Conservation (phyloP, 257 asterid genomes). For the Plectranthus barbatus region DNA sequence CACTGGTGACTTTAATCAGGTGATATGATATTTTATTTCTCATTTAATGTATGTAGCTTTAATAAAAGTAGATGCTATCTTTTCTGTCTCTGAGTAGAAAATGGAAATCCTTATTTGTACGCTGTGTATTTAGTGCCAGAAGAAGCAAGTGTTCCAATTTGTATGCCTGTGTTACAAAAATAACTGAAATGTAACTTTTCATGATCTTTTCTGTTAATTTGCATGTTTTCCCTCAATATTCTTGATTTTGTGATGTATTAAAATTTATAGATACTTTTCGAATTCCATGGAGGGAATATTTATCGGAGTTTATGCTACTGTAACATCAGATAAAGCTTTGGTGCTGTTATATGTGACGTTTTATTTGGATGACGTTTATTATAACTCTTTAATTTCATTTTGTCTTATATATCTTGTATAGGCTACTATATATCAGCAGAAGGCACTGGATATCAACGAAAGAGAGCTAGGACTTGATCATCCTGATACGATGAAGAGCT, state of each 20-base stretch:
- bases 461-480: slow-evolving; percentile 99
- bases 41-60: slow-evolving; percentile 3
- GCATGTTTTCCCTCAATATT: background rate
- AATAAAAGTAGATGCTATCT: background rate
- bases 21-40: slow-evolving; percentile 8
- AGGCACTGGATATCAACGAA: slow-evolving; percentile 96
- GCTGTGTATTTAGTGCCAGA: background rate
- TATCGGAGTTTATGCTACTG: background rate
- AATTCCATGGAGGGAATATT: background rate
- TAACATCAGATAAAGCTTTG: slow-evolving; percentile 1
- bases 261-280: background rate
- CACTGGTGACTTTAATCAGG: slow-evolving; percentile 99
- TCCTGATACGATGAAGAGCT: slow-evolving; percentile 99
- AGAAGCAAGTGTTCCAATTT: background rate
- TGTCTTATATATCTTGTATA: slow-evolving; percentile 25
- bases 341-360: background rate
- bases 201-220: background rate
- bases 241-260: background rate
- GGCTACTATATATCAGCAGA: slow-evolving; percentile 97
- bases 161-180: background rate
- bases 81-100: background rate
- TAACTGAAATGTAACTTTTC: background rate
- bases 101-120: background rate
- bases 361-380: background rate
- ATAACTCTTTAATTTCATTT: slow-evolving; percentile 4